phyloP scores from a whole-genome alignment of 1,284 basidiomycete species.

The Puccinia hordei region DNA sequence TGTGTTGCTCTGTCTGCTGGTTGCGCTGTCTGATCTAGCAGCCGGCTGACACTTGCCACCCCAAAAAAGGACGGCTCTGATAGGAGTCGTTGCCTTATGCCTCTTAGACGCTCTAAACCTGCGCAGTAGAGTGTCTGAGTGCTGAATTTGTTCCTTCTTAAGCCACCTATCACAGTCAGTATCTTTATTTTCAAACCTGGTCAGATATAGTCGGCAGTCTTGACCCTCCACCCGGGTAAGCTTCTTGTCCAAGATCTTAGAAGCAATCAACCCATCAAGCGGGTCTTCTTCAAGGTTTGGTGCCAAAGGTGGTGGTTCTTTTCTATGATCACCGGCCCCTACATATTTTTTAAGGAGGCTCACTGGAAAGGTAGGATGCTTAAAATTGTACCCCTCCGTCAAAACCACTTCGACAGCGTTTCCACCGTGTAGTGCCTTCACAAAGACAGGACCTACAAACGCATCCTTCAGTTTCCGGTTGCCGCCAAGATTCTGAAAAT shows the following conservation, averaged over 20 bases:
- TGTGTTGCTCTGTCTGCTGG: no score
- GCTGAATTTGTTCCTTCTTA: no score
- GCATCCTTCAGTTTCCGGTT: no score
- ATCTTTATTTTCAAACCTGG: neutral
- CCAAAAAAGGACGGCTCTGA: no score
- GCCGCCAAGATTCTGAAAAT: constrained; percentile 3
- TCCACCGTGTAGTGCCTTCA: neutral
- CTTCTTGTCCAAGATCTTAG: neutral
- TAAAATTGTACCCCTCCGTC: no score
- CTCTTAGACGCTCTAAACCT: neutral
- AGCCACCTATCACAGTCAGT: neutral
- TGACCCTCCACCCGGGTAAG: neutral
- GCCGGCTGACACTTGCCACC: no score
- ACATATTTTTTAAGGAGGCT: neutral
- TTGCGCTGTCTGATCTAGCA: no score
- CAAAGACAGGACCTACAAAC: no score
- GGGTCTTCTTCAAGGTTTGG: no score
- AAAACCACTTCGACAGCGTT: constrained; percentile 21
- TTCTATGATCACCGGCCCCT: no score
- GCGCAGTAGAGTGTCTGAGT: neutral
- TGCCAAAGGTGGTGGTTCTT: no score
- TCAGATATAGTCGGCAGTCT: neutral
- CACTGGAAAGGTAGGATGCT: neutral
- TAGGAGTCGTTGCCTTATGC: neutral
- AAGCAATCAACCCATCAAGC: no score